Evolutionary conservation across 73 alveolate genomes (phyloP), one percentile per base, ranked within the genome.

Genomic region (Blepharisma japonicum): DNA sequence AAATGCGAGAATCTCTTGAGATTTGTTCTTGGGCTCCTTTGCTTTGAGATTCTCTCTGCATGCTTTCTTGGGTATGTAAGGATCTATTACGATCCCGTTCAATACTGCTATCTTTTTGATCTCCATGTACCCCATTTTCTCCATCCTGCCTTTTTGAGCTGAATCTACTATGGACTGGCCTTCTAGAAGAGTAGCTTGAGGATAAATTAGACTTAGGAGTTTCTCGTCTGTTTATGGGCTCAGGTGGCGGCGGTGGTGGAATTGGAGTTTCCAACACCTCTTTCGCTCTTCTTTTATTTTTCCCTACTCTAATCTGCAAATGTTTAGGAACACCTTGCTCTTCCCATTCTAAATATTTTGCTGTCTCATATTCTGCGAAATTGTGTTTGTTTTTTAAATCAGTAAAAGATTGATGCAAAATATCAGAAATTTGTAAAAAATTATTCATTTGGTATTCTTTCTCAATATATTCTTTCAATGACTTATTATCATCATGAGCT

Each of bases 291-390:
- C 46, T 14, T 25, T 25, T 61, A 9, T n/a, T 39, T 14, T 14
- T 8, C 23, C 47, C 49, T 20, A 61, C 23, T 4, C 14, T 61
- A 61, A 14, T 39, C 14, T 61, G 47, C 2, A 61, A 61, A 9
- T 14, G 38, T 8, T n/a, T 61, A 14, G 74, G 14, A 61, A 39
- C 14, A 0, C n/a, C 14, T 1, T 2, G 14, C 11, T 14, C 50
- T 61, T 61, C 74, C 74, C 74, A 61, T 61, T 61, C 74, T 14
- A 39, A n/a, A 25, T 18, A 61, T 61, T 61, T 61, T 20, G n/a
- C 39, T 20, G 38, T 61, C 5, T 61, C 74, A 39, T 14, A 61
- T 20, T 61, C 74, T 14, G 74, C 74, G 11, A 61, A 25, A 9
- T 2, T n/a, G 2, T 61, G 14, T 25, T 61, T 61, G 38, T 61